Base-by-base conservation (phyloP, 2,329 filamentous ascomycete species). In the Calonectria pseudoturangicola region DNA sequence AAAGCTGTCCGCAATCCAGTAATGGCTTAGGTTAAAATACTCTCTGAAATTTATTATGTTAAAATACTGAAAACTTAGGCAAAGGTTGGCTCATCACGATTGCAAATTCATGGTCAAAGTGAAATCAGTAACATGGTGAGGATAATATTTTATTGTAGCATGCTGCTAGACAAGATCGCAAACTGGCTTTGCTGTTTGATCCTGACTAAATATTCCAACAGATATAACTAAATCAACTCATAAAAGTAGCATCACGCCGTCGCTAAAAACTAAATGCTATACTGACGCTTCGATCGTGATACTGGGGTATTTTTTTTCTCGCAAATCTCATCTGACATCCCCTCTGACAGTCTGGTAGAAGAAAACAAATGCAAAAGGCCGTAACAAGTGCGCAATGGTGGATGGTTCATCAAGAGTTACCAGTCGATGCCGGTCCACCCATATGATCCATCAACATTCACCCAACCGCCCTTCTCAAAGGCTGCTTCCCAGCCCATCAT, bases 401-500 rank as follows among this genome's bases (percentile, higher is more conserved):
- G 54, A 33, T 66, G 16, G 15, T 13, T 13, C 18, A 33, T 25
- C 16, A 16, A 28, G 10, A 13, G 68, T 77, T 75, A 83, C 81
- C 83, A 84, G 33, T 82, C 79, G 63, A 88, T 82, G 16, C 86
- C 88, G 9, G 83, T 88, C 93, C 93, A 95, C 15, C 87, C 87
- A 77, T 89, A 92, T 15, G 88, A 88, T 2, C 93, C 93, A 81
- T 96, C 94, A n/a, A 98, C 90, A 83, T 97, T 97, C 71, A 91
- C 87, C 94, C 95, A 97, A 54, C 88, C 87, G 1, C 87, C 88
- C 21, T 87, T 83, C 41, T 86, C 86, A 73, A 95, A 88, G 6
- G 89, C 91, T 36, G 87, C 88, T 45, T 96, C 93, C 94, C 94
- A 96, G 0, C 95, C 95, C 91, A 97, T 92, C 92, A 97, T 95